These are phyloP conservation scores for Calonectria montana DNA, from an alignment of 2,329 filamentous ascomycete species.

Conservation along the genomic window DNA sequence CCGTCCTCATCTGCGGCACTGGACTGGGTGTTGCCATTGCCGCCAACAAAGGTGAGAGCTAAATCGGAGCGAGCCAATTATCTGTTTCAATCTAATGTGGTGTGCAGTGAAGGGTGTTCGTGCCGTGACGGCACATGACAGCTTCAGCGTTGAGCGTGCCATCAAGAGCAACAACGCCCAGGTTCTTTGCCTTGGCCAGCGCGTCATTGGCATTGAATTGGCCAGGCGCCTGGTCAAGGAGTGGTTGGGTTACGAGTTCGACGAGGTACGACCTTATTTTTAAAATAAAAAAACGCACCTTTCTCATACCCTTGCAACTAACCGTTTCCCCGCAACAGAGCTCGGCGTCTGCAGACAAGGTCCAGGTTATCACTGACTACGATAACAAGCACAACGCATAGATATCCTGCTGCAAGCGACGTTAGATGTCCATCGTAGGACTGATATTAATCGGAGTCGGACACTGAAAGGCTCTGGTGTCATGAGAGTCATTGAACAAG, in stretches of 20 bases:
- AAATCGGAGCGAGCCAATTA: not conserved
- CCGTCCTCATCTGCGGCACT: conserved; percentile 85
- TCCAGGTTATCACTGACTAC: conserved; percentile 23
- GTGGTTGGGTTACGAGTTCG: conserved; percentile 86
- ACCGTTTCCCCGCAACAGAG: conserved; percentile 4
- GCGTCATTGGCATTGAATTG: conserved; percentile 84
- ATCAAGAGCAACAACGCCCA: conserved; percentile 88
- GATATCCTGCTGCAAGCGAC: not conserved
- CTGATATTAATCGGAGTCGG: not conserved
- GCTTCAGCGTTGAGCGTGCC: conserved; percentile 83
- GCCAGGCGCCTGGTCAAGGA: conserved; percentile 81
- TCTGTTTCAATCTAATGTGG: not conserved
- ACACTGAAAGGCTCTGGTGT: not conserved
- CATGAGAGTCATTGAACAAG: not conserved
- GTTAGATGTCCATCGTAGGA: no score
- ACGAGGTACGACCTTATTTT: conserved; percentile 62
- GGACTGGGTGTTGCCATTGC: conserved; percentile 86
- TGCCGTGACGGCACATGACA: conserved; percentile 88
- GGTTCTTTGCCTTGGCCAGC: conserved; percentile 86
- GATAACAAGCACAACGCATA: conserved; percentile 12
- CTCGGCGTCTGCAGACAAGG: conserved; percentile 21
- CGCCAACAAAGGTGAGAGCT: conserved; percentile 75
- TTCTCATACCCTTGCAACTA: not conserved
- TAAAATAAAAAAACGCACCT: not conserved
- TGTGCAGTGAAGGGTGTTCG: conserved; percentile 76